These are phyloP conservation scores for Yamadazyma olivae DNA, from an alignment of 805 yeast species.

Conservation along the genomic window DNA sequence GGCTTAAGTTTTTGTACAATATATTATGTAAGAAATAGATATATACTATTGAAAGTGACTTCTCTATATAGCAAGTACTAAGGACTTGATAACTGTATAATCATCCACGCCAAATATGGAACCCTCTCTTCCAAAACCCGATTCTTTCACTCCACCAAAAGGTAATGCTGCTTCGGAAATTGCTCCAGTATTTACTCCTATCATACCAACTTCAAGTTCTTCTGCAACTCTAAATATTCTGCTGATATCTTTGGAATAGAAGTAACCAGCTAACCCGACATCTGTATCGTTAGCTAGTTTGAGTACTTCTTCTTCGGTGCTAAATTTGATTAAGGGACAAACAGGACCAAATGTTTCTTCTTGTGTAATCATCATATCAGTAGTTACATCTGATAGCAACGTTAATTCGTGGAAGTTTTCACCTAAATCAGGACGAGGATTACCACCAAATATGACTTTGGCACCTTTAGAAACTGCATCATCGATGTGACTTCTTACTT, in stretches of 20 bases:
- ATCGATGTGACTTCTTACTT: conserved; percentile 58
- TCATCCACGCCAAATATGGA: conserved; percentile 61
- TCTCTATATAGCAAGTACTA: conserved; percentile 44
- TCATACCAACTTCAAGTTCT: conserved; percentile 73
- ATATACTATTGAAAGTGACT: background rate
- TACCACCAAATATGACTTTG: conserved; percentile 60
- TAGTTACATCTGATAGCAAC: conserved; percentile 56
- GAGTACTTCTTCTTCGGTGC: conserved; percentile 62
- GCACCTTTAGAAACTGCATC: conserved; percentile 72
- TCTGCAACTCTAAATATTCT: conserved; percentile 63
- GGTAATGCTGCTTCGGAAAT: conserved; percentile 64
- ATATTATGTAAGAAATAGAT: no score
- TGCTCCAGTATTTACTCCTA: conserved; percentile 74
- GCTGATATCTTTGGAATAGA: conserved; percentile 55
- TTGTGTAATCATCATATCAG: conserved; percentile 51
- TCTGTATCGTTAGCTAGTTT: conserved; percentile 61
- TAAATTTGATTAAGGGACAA: conserved; percentile 66
- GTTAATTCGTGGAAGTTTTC: conserved; percentile 67
- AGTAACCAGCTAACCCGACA: conserved; percentile 77
- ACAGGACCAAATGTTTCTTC: conserved; percentile 86
- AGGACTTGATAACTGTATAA: conserved; percentile 56
- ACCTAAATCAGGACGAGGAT: conserved; percentile 52
- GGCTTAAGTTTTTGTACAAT: background rate
- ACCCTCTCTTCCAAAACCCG: conserved; percentile 73
- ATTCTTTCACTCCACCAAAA: conserved; percentile 60